Conservation (phyloP, 371 early-diverging fungal species). For the Mucor racemosus region DNA sequence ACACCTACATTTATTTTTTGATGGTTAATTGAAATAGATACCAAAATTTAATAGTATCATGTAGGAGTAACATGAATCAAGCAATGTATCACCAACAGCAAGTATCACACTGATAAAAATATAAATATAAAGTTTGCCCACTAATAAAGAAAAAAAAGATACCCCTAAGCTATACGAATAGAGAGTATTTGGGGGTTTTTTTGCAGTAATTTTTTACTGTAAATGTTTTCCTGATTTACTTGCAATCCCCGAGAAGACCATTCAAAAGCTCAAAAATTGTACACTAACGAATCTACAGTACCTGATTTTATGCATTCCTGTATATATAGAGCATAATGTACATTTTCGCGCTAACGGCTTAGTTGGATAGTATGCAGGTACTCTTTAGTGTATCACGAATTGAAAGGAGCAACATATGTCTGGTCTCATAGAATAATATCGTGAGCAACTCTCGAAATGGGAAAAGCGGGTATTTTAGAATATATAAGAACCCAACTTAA, state of each 20-base stretch:
- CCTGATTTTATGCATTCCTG: too few species aligned
- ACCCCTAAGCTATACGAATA: conserved; percentile 3
- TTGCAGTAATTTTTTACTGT: background rate
- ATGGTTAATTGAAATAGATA: background rate
- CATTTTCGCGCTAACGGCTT: background rate
- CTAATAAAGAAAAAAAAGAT: background rate
- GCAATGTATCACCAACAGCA: conserved; percentile 6
- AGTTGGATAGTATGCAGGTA: conserved; percentile 1
- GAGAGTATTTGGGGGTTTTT: too few species aligned
- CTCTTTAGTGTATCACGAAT: conserved; percentile 4
- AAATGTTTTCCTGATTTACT: background rate
- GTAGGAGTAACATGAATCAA: conserved; percentile 7
- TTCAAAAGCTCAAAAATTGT: too few species aligned
- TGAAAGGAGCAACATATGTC: background rate
- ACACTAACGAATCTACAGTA: too few species aligned
- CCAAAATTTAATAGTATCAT: background rate
- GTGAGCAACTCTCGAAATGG: conserved; percentile 1
- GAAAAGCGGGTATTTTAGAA: background rate
- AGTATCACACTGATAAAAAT: conserved; percentile 4
- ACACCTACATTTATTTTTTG: background rate
- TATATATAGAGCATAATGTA: too few species aligned
- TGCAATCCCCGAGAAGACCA: too few species aligned
- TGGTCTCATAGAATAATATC: background rate
- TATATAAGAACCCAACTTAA: background rate
- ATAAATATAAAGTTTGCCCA: conserved; percentile 3